Conservation (phyloP, 2,329 filamentous ascomycete genomes). For the Daldinia eschscholtzii region DNA sequence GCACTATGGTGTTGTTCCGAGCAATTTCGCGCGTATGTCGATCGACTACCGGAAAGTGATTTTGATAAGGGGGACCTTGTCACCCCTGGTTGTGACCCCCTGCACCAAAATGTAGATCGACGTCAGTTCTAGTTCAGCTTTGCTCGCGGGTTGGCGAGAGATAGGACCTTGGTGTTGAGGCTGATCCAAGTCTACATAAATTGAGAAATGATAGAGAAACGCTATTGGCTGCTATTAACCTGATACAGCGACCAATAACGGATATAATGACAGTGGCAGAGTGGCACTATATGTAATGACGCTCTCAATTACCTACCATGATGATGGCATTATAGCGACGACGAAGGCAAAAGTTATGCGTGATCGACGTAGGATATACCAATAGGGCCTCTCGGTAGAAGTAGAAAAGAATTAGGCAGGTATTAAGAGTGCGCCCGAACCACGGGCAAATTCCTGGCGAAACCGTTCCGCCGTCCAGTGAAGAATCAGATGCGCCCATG, state of each 20-base stretch:
- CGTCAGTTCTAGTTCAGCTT: slow-evolving; percentile 20
- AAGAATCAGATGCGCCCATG: slow-evolving; percentile 16
- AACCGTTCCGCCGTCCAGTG: slow-evolving; percentile 14
- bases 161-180: slow-evolving; percentile 29
- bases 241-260: slow-evolving; percentile 10
- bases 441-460: slow-evolving; percentile 18
- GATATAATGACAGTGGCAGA: neutral
- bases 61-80: slow-evolving; percentile 25
- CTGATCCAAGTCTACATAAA: slow-evolving; percentile 26
- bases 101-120: slow-evolving; percentile 38
- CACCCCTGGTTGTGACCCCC: slow-evolving; percentile 26
- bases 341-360: slow-evolving; percentile 2
- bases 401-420: slow-evolving; percentile 16
- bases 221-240: slow-evolving; percentile 19
- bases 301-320: slow-evolving; percentile 4
- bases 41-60: slow-evolving; percentile 35
- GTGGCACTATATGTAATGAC: slow-evolving; percentile 1
- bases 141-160: slow-evolving; percentile 13
- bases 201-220: slow-evolving; percentile 20
- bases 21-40: slow-evolving; percentile 37
- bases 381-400: slow-evolving; percentile 24
- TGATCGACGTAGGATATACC: slow-evolving; percentile 20
- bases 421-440: slow-evolving; percentile 22
- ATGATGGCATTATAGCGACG: slow-evolving; percentile 21
- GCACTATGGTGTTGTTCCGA: slow-evolving; percentile 38